phyloP scores from a whole-genome alignment of 108 stramenopile genomes.

The Skeletonema costatum region DNA sequence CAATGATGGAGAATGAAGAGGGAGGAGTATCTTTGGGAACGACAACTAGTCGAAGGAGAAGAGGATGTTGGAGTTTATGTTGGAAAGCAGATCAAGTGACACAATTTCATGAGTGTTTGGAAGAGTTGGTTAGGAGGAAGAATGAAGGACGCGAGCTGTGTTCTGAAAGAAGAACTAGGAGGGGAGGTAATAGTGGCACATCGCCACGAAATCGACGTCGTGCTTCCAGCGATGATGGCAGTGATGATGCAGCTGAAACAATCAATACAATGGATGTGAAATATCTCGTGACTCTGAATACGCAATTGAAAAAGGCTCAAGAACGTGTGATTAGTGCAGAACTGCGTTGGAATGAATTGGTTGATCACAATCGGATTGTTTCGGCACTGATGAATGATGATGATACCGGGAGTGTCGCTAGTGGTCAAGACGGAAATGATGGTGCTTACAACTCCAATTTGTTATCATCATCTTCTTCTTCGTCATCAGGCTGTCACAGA shows the following conservation, averaged over 20 bases:
- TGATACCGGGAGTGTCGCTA: neutral
- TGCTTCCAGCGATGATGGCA: neutral
- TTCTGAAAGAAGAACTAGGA: constrained; percentile 36
- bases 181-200: neutral
- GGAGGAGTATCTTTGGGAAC: constrained; percentile 6
- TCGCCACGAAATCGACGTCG: neutral
- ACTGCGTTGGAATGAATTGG: constrained; percentile 45
- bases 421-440: neutral
- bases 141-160: constrained; percentile 42
- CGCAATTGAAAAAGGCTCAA: constrained; percentile 51
- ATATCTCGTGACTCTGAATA: constrained; percentile 50
- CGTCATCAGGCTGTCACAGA: neutral
- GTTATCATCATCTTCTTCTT: constrained; percentile 2
- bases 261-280: constrained; percentile 46
- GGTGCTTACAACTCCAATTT: constrained; percentile 1
- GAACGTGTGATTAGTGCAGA: constrained; percentile 52
- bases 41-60: neutral
- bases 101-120: constrained; percentile 45
- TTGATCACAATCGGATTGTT: constrained; percentile 44
- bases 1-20: constrained; percentile 15
- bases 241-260: neutral
- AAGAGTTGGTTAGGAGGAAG: constrained; percentile 46
- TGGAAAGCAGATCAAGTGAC: constrained; percentile 25
- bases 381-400: constrained; percentile 37
- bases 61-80: neutral